Percentiles rank a stretch among this genome's conserved stretches.
Evolutionary conservation across 768 basidiomycete species (phyloP).

Genomic region (Kondoa subrosea): DNA sequence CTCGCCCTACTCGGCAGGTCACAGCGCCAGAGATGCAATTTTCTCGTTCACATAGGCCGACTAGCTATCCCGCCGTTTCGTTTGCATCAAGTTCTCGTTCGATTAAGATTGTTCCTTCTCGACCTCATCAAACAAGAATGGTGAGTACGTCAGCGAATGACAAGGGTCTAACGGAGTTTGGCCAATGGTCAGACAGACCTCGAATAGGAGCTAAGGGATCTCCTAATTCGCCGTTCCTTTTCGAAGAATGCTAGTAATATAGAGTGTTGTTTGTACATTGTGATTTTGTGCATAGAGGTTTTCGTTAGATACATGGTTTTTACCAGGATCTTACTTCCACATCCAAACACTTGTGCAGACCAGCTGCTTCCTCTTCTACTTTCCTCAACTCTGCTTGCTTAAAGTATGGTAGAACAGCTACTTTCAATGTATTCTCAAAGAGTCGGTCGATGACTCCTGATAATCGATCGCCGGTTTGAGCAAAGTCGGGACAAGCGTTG

Average conservation of each 20-base stretch:
- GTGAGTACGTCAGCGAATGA: no score
- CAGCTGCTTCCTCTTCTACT: neutral
- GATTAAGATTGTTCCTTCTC: neutral
- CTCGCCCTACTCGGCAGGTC: neutral
- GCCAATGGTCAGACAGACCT: neutral
- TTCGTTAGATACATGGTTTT: neutral
- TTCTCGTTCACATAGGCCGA: neutral
- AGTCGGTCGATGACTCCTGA: constrained; percentile 15
- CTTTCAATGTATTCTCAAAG: constrained; percentile 13
- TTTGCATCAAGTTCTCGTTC: neutral
- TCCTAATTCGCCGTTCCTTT: neutral
- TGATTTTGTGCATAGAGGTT: no score
- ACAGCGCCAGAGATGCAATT: neutral
- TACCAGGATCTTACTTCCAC: neutral
- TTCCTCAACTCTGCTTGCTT: neutral
- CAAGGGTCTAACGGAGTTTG: neutral
- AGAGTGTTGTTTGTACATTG: no score
- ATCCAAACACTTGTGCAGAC: neutral
- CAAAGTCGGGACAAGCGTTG: constrained; percentile 80
- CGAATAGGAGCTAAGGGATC: neutral
- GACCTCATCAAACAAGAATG: no score
- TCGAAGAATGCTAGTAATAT: neutral
- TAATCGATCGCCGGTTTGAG: constrained; percentile 47
- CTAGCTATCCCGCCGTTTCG: neutral
- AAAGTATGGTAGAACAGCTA: constrained; percentile 18